These are phyloP conservation scores for Macrotyloma uniflorum DNA, from an alignment of 306 rosid species.

Conservation along the genomic window DNA sequence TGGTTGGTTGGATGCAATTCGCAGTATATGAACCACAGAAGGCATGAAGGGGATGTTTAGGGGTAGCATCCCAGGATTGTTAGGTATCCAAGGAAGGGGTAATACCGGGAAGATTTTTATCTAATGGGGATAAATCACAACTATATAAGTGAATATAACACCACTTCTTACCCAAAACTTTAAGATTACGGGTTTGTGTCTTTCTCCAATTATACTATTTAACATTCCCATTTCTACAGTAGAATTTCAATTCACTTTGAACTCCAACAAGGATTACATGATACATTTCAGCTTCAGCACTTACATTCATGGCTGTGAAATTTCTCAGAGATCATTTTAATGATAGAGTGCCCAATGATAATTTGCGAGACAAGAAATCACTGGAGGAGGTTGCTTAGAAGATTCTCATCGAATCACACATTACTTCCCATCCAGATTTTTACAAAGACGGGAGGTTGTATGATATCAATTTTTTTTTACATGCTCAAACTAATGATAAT, in stretches of 20 bases:
- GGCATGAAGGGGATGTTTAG: constrained; percentile 77
- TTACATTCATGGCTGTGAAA: constrained; percentile 90
- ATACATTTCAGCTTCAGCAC: constrained; percentile 94
- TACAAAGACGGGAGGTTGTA: constrained; percentile 38
- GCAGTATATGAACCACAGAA: constrained; percentile 64
- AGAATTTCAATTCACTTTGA: too few relatives aligned
- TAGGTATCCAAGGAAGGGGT: too few relatives aligned
- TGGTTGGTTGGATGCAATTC: constrained; percentile 78
- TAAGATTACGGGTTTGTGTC: too few relatives aligned
- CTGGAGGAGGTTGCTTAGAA: constrained; percentile 48
- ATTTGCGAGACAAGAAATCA: constrained; percentile 48
- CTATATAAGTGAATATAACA: too few relatives aligned
- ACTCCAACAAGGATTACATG: constrained; percentile 86
- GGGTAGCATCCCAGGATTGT: constrained; percentile 86
- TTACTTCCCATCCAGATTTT: constrained; percentile 36
- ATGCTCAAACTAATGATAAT: background rate
- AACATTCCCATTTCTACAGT: too few relatives aligned
- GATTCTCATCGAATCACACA: constrained; percentile 6
- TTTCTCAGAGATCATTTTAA: constrained; percentile 76
- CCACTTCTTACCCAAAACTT: too few relatives aligned
- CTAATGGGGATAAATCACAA: too few relatives aligned
- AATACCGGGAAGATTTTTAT: too few relatives aligned
- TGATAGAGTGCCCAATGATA: constrained; percentile 39
- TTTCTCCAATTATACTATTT: too few relatives aligned
- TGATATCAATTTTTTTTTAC: constrained; percentile 31